Conservation (phyloP, 78 protist species). For the Polysphondylium violaceum region DNA sequence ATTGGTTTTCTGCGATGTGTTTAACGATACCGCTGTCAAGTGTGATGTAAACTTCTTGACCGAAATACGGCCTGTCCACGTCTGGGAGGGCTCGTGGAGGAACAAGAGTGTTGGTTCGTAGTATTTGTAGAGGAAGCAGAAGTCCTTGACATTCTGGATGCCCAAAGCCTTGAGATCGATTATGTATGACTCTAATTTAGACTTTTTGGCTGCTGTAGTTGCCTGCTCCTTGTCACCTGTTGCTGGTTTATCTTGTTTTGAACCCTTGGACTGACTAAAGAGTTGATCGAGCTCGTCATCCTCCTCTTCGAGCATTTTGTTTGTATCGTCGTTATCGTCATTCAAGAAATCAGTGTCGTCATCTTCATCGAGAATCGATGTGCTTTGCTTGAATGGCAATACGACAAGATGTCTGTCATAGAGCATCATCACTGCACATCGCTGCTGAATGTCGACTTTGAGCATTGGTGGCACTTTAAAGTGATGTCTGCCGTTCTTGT, state of each 20-base stretch:
- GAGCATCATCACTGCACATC: slow-evolving; percentile 81
- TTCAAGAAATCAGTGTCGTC: not conserved
- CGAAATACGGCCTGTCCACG: slow-evolving; percentile 68
- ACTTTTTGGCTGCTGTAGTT: not conserved
- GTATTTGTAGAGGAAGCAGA: slow-evolving; percentile 80
- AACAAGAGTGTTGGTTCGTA: slow-evolving; percentile 86
- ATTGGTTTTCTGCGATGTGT: not conserved
- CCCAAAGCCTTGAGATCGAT: slow-evolving; percentile 15
- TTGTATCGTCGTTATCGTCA: not conserved
- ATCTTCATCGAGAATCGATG: slow-evolving; percentile 23
- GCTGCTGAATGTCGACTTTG: slow-evolving; percentile 60
- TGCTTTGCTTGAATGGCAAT: slow-evolving; percentile 58
- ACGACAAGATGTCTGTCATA: slow-evolving; percentile 62
- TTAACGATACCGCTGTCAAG: slow-evolving; percentile 66
- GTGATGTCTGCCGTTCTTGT: slow-evolving; percentile 34
- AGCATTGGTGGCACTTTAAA: slow-evolving; percentile 56
- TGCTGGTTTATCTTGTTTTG: not conserved
- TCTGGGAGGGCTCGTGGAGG: slow-evolving; percentile 72
- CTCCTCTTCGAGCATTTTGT: not conserved
- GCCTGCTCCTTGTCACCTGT: not conserved
- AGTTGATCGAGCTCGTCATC: slow-evolving; percentile 13
- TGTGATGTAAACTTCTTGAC: slow-evolving; percentile 40
- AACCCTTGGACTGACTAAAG: not conserved
- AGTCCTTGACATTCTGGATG: slow-evolving; percentile 72
- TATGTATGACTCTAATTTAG: slow-evolving; percentile 12